Conservation (phyloP, 352 stramenopile genomes). For the Globisporangium takayamanum region DNA sequence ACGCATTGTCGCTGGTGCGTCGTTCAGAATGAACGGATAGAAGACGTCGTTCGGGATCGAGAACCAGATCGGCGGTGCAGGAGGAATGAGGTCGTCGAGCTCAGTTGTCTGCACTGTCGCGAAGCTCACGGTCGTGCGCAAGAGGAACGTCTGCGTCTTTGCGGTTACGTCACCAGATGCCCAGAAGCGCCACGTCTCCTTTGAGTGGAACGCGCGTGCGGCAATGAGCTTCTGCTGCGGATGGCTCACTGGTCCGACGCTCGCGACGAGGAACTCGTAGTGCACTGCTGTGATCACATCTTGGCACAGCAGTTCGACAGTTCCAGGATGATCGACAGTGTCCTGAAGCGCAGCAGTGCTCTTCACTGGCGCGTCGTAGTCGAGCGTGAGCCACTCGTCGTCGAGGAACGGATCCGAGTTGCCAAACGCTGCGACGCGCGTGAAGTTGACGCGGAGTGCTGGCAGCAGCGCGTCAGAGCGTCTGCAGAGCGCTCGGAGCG, state of each 20-base stretch:
- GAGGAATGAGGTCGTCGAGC: conserved; percentile 27
- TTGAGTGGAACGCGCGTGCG: conserved; percentile 23
- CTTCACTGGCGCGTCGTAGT: conserved; percentile 28
- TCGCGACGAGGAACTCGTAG: conserved; percentile 36
- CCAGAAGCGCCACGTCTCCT: conserved; percentile 34
- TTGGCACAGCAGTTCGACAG: conserved; percentile 22
- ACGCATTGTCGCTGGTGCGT: background rate
- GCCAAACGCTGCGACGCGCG: conserved; percentile 31
- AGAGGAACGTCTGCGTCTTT: conserved; percentile 17
- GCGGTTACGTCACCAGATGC: conserved; percentile 1
- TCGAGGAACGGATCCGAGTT: conserved; percentile 35
- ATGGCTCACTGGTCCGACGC: conserved; percentile 20
- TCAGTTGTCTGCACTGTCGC: conserved; percentile 14
- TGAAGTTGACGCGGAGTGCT: conserved; percentile 29
- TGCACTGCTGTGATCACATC: conserved; percentile 22
- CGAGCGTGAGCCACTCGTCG: conserved; percentile 29
- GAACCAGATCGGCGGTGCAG: conserved; percentile 39
- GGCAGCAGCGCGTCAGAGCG: conserved; percentile 12
- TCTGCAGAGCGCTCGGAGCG: conserved; percentile 25
- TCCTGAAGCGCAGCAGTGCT: conserved; percentile 15
- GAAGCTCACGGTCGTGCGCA: conserved; percentile 31
- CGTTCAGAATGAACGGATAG: conserved; percentile 38
- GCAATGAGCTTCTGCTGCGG: conserved; percentile 42
- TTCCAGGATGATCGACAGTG: conserved; percentile 9
- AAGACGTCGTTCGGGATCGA: conserved; percentile 49